These are phyloP conservation scores for Backusella westeae DNA, from an alignment of 192 early-diverging fungal genomes.

Conservation along the genomic window DNA sequence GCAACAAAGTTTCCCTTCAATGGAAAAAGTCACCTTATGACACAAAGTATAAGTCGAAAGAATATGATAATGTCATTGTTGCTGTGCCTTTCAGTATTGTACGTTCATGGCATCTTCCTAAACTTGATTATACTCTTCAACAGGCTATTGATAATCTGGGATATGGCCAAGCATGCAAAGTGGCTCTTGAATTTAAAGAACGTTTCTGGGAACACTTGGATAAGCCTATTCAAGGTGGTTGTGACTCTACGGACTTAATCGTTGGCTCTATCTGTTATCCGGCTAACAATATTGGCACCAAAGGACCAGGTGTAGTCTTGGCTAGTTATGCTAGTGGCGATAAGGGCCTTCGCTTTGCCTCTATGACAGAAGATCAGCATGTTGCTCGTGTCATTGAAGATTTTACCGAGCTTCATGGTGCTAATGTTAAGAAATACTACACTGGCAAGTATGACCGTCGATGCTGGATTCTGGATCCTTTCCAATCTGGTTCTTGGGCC, in stretches of 20 bases:
- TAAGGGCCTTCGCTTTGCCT: slow-evolving; percentile 7
- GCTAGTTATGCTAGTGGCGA: slow-evolving; percentile 21
- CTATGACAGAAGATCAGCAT: slow-evolving; percentile 27
- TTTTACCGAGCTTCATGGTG: slow-evolving; percentile 26
- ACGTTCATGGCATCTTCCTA: slow-evolving; percentile 32
- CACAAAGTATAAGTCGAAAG: not conserved
- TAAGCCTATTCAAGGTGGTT: slow-evolving; percentile 28
- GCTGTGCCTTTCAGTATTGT: slow-evolving; percentile 26
- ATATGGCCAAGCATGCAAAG: slow-evolving; percentile 19
- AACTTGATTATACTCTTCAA: slow-evolving; percentile 7
- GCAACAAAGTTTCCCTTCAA: slow-evolving; percentile 18
- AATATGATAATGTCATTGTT: slow-evolving; percentile 35
- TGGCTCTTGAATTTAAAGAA: slow-evolving; percentile 22
- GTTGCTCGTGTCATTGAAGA: slow-evolving; percentile 22
- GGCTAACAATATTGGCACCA: slow-evolving; percentile 17
- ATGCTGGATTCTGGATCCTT: slow-evolving; percentile 27
- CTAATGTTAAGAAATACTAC: slow-evolving; percentile 15
- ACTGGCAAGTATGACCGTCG: slow-evolving; percentile 17
- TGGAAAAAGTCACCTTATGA: slow-evolving; percentile 20
- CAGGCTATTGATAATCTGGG: slow-evolving; percentile 9
- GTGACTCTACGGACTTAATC: slow-evolving; percentile 24
- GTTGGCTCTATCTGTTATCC: slow-evolving; percentile 16
- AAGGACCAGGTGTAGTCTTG: slow-evolving; percentile 18
- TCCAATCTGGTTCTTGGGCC: slow-evolving; percentile 12
- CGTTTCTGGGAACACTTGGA: slow-evolving; percentile 35